Percentiles rank a stretch among this genome's conserved stretches.
phyloP scores from a whole-genome alignment of 202 grass and related monocot genomes.

The Musa balbisiana region DNA sequence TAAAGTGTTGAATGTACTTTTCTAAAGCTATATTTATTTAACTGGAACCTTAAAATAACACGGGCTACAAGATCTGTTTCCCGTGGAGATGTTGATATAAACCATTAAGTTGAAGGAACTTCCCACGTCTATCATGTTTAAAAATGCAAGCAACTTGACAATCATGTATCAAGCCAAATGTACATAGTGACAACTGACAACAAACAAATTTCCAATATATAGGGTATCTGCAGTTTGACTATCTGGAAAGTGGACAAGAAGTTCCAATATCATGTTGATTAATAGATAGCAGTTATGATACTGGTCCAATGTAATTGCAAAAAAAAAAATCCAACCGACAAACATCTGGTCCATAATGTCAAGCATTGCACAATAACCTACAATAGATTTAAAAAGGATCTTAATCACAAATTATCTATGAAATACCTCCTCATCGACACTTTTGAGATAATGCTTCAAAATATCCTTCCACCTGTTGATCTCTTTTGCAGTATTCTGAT shows the following conservation, averaged over 20 bases:
- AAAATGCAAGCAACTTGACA: too few relatives aligned
- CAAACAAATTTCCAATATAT: too few relatives aligned
- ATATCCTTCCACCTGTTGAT: conserved; percentile 77
- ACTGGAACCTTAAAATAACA: too few relatives aligned
- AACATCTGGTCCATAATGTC: background rate
- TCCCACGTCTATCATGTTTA: too few relatives aligned
- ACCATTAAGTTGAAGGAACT: too few relatives aligned
- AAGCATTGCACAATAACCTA: background rate
- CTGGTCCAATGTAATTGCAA: background rate
- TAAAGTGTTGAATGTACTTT: too few relatives aligned
- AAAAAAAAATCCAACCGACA: background rate
- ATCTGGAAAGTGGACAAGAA: background rate
- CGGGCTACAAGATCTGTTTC: too few relatives aligned
- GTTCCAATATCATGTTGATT: background rate
- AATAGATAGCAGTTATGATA: background rate
- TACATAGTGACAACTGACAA: too few relatives aligned
- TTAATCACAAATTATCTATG: conserved; percentile 1
- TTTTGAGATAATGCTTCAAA: conserved; percentile 76
- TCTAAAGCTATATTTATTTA: too few relatives aligned
- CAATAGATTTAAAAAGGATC: background rate
- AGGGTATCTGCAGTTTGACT: too few relatives aligned
- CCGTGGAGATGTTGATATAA: too few relatives aligned
- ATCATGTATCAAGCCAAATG: too few relatives aligned
- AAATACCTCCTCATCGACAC: conserved; percentile 76
- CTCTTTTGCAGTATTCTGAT: conserved; percentile 40